phyloP scores from a whole-genome alignment of 768 basidiomycete genomes.

The Cystofilobasidium macerans region DNA sequence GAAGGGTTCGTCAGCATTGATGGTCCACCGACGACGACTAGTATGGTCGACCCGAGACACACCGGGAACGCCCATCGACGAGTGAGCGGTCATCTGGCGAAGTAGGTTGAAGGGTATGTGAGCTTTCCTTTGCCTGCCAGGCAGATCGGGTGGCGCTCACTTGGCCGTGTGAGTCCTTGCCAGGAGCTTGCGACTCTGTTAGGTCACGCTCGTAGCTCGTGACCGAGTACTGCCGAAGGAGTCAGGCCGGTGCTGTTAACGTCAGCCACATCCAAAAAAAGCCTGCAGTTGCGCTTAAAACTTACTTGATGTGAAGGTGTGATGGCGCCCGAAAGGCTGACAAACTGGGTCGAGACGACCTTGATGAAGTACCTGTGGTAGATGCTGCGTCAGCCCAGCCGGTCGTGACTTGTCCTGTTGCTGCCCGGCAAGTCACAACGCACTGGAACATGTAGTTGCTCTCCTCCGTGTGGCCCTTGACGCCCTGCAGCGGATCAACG shows the following conservation, averaged over 20 bases:
- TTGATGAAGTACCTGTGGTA: conserved; percentile 76
- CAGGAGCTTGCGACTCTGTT: conserved; percentile 44
- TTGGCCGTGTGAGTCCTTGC: conserved; percentile 39
- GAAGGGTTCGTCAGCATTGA: background rate
- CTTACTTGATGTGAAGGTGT: conserved; percentile 26
- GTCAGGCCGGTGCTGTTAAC: conserved; percentile 53
- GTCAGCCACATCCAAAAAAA: conserved; percentile 39
- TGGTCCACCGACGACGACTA: background rate
- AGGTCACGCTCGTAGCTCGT: conserved; percentile 95
- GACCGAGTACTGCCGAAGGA: conserved; percentile 65
- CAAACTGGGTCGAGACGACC: conserved; percentile 91
- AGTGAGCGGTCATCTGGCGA: conserved; percentile 50
- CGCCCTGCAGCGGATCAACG: conserved; percentile 59
- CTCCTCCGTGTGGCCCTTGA: conserved; percentile 43
- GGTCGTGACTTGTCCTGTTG: too few species aligned
- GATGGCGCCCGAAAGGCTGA: conserved; percentile 60
- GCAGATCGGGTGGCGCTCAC: background rate
- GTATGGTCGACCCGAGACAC: too few species aligned
- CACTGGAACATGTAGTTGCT: conserved; percentile 40
- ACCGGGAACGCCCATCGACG: conserved; percentile 61
- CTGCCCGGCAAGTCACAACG: too few species aligned
- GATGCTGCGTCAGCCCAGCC: background rate
- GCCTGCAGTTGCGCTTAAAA: background rate
- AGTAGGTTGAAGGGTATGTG: background rate
- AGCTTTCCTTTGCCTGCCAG: too few species aligned